phyloP scores from a whole-genome alignment of 1,139 yeast genomes.

The Yamadazyma blattariae region DNA sequence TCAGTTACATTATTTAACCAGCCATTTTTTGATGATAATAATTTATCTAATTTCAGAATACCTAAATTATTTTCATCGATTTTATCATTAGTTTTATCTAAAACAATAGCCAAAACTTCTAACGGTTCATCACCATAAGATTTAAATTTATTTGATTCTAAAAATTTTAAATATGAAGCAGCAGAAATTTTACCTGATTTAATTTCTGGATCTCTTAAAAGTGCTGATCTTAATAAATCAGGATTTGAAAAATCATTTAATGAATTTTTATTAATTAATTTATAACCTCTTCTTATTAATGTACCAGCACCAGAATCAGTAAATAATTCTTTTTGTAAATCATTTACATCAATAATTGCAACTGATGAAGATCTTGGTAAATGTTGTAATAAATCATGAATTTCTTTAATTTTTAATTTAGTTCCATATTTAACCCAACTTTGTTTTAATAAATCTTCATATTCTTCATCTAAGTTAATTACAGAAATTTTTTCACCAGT shows the following conservation, averaged over 20 bases:
- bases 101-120: slow-evolving; percentile 88
- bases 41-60: slow-evolving; percentile 80
- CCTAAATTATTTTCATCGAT: slow-evolving; percentile 12
- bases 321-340: slow-evolving; percentile 92
- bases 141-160: slow-evolving; percentile 63
- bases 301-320: slow-evolving; percentile 99
- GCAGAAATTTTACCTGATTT: slow-evolving; percentile 69
- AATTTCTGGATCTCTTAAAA: slow-evolving; percentile 75
- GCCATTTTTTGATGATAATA: slow-evolving; percentile 83
- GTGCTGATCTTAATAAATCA: slow-evolving; percentile 72
- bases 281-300: slow-evolving; percentile 94
- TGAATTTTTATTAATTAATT: slow-evolving; percentile 67
- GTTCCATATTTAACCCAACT: slow-evolving; percentile 99
- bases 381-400: slow-evolving; percentile 88
- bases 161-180: slow-evolving; percentile 74
- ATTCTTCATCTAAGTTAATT: slow-evolving; percentile 94
- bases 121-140: slow-evolving; percentile 95
- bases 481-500: slow-evolving; percentile 88
- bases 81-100: slow-evolving; percentile 18
- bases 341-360: slow-evolving; percentile 93
- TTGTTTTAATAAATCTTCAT: slow-evolving; percentile 83
- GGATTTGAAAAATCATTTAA: slow-evolving; percentile 72
- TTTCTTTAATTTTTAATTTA: slow-evolving; percentile 92
- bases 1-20: slow-evolving; percentile 98
- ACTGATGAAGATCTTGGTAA: slow-evolving; percentile 97